A percentile compares a stretch with the other conserved stretches of the same genome.
Evolutionary conservation across 2,329 filamentous ascomycete species (phyloP).

Genomic region (Hirsutella thompsonii): DNA sequence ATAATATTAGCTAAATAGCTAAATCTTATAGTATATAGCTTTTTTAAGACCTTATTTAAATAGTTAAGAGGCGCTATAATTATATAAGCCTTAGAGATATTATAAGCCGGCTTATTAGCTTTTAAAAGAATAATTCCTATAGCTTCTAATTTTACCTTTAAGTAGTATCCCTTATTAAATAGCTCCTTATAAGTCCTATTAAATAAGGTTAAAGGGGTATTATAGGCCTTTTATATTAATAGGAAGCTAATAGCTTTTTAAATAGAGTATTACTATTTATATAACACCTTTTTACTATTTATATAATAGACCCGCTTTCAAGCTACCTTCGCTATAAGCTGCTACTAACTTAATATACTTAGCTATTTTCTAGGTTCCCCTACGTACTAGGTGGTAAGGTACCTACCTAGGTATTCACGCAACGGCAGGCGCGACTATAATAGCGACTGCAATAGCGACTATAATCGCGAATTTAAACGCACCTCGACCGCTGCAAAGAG

Average conservation of each 20-base stretch:
- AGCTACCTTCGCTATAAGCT: too few relatives aligned
- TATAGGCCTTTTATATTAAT: background rate
- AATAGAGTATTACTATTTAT: too few relatives aligned
- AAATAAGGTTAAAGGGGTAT: background rate
- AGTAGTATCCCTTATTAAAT: background rate
- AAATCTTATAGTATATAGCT: background rate
- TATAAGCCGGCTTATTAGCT: background rate
- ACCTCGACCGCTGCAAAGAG: too few relatives aligned
- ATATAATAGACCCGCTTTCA: too few relatives aligned
- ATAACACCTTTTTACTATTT: too few relatives aligned
- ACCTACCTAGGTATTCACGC: too few relatives aligned
- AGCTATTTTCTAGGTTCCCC: too few relatives aligned
- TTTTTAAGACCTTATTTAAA: background rate
- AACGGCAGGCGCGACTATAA: too few relatives aligned
- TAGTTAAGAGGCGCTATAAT: background rate
- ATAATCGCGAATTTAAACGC: too few relatives aligned
- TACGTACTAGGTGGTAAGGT: too few relatives aligned
- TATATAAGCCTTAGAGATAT: background rate
- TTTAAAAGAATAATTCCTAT: background rate
- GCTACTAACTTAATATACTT: too few relatives aligned
- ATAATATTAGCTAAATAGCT: background rate
- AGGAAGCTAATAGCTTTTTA: background rate
- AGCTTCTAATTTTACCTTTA: background rate
- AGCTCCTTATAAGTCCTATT: background rate
- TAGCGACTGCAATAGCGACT: too few relatives aligned